Conservation (phyloP, 78 protist species). For the Isochrysis galbana region DNA sequence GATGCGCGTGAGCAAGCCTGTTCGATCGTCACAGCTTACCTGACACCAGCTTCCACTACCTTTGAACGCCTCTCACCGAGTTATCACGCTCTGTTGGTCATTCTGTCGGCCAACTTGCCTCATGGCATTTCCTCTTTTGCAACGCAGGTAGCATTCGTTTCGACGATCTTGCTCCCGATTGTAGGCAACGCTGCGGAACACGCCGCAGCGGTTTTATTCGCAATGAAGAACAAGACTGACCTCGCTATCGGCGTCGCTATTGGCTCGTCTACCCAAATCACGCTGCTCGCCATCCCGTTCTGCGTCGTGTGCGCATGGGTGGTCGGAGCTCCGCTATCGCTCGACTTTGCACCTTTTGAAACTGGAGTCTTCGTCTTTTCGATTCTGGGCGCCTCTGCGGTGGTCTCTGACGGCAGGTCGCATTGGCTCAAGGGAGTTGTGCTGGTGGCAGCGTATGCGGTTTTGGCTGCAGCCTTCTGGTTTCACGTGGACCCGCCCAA, state of each 20-base stretch:
- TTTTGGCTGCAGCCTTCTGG: slow-evolving; percentile 18
- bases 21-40: too few relatives aligned
- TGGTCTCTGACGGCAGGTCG: background rate
- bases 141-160: too few relatives aligned
- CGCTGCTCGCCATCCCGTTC: slow-evolving; percentile 45
- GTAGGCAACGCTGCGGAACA: slow-evolving; percentile 70
- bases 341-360: slow-evolving; percentile 38
- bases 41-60: too few relatives aligned
- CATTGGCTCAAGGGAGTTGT: slow-evolving; percentile 49
- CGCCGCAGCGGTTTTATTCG: slow-evolving; percentile 54
- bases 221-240: slow-evolving; percentile 47
- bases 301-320: slow-evolving; percentile 38
- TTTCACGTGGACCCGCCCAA: background rate
- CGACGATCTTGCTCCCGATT: slow-evolving; percentile 44
- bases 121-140: too few relatives aligned
- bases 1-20: too few relatives aligned
- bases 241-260: slow-evolving; percentile 59
- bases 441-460: slow-evolving; percentile 35
- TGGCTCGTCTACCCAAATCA: slow-evolving; percentile 51
- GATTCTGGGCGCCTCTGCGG: background rate
- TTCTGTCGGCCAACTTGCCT: too few relatives aligned
- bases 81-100: too few relatives aligned
- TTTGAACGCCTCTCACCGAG: too few relatives aligned
- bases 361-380: background rate
- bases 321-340: slow-evolving; percentile 26